Base-by-base conservation (phyloP, 139 green algal genomes). In the Ettlia oleoabundans region DNA sequence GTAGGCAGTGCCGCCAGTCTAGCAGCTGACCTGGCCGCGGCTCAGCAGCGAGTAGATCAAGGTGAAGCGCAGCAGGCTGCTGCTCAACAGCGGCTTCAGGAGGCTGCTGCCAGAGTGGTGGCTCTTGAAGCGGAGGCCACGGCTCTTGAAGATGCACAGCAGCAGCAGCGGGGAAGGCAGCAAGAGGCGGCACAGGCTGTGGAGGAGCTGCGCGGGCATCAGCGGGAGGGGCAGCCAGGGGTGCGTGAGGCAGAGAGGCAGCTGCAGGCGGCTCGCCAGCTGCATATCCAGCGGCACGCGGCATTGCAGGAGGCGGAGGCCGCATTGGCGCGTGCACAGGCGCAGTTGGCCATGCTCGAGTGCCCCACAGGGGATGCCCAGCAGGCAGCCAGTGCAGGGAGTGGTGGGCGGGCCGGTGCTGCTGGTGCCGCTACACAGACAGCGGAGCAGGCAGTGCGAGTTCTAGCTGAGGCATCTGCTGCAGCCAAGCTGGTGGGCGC, bases 401-500 rank as follows among this genome's bases (percentile, higher is more conserved):
- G 15, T 1, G 15, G 71, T 10, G 82, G 66, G 70, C 79, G n/a
- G n/a, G n/a, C n/a, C n/a, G n/a, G n/a, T n/a, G n/a, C n/a, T n/a
- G n/a, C n/a, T n/a, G n/a, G n/a, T n/a, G n/a, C n/a, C n/a, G n/a
- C n/a, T n/a, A n/a, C n/a, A n/a, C n/a, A 80, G 22, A 64, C 68
- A 10, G 58, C 63, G 24, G 86, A 91, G 33, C 22, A 82, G 47
- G 86, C 88, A 32, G 69, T 89, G 63, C 67, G 71, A 26, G 72
- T 76, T 0, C 81, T 89, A 10, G 47, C 68, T 10, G 55, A 70
- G 7, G n/a, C 21, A 37, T 37, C 42, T 24, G 68, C 72, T 55
- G 65, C 43, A 15, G 73, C 63, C 32, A 51, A 77, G 33, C 58
- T 76, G 26, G 65, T 61, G 4, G 81, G 85, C 52, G 37, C 1